Percentiles rank a stretch among this genome's conserved stretches.
phyloP scores from a whole-genome alignment of 345 rosid genomes.

The Mangifera indica region DNA sequence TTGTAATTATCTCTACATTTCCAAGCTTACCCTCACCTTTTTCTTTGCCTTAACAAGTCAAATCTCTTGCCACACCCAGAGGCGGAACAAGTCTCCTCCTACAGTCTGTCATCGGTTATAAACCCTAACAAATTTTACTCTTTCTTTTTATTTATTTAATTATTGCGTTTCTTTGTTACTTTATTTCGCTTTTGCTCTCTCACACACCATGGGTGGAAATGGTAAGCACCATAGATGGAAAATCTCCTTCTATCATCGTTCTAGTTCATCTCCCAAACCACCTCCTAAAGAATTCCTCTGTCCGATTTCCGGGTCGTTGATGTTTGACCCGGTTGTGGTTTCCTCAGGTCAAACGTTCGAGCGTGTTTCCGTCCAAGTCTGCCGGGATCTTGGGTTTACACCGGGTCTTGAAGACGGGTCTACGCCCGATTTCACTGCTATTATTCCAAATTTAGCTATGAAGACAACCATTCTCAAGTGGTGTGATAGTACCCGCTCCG shows the following conservation, averaged over 20 bases:
- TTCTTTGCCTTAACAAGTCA: neutral
- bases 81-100: neutral
- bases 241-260: constrained; percentile 47
- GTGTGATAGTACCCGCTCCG: constrained; percentile 43
- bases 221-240: constrained; percentile 61
- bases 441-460: constrained; percentile 65
- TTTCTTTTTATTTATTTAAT: too few species aligned
- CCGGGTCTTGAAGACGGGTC: constrained; percentile 54
- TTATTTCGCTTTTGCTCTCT: neutral
- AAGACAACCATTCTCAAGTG: constrained; percentile 60
- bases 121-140: neutral
- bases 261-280: constrained; percentile 30
- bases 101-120: too few species aligned
- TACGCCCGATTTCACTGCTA: constrained; percentile 54
- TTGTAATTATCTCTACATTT: too few species aligned
- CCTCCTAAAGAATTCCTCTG: constrained; percentile 69
- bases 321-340: constrained; percentile 84
- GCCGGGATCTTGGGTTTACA: constrained; percentile 43
- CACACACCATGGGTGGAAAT: constrained; percentile 49
- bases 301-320: constrained; percentile 59
- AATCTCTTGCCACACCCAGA: neutral
- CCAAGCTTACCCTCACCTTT: too few species aligned
- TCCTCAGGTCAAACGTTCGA: constrained; percentile 90
- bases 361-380: constrained; percentile 60
- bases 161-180: neutral